phyloP scores from a whole-genome alignment of 768 basidiomycete species.

The Phanerochaete sordida region DNA sequence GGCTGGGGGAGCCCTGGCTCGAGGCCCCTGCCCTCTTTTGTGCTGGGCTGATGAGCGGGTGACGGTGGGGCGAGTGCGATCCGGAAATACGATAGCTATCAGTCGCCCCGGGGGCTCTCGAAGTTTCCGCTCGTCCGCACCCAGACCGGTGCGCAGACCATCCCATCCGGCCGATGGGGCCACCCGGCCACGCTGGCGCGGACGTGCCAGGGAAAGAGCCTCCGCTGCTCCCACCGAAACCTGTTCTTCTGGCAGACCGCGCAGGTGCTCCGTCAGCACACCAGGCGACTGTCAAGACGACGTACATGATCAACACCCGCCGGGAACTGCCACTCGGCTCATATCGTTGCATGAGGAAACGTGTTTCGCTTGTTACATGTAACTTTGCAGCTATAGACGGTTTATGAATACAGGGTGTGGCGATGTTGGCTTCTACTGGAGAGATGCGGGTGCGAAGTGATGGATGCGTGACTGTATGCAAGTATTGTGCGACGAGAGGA shows the following conservation, averaged over 20 bases:
- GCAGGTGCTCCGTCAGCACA: neutral
- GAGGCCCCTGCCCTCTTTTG: neutral
- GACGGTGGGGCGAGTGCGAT: neutral
- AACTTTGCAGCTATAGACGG: neutral
- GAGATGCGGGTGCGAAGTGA: neutral
- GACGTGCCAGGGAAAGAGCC: neutral
- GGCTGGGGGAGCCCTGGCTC: neutral
- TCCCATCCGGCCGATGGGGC: neutral
- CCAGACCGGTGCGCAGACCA: neutral
- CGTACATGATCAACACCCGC: constrained; percentile 10
- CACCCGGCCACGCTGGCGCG: neutral
- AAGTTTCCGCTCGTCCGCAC: neutral
- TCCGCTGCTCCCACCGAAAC: neutral
- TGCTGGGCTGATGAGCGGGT: neutral
- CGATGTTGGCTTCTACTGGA: constrained; percentile 1
- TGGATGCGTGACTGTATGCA: constrained; percentile 3
- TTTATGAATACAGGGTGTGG: constrained; percentile 2
- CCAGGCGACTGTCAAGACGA: neutral
- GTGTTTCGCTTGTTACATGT: constrained; percentile 1
- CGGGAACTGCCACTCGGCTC: constrained; percentile 17
- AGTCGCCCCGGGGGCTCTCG: neutral
- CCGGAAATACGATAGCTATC: constrained; percentile 1
- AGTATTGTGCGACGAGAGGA: neutral
- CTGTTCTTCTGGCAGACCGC: neutral
- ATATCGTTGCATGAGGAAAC: neutral